A percentile compares a stretch with the other conserved stretches of the same genome.
Conservation (phyloP, 192 early-diverging fungal genomes). For the Podila verticillata region DNA sequence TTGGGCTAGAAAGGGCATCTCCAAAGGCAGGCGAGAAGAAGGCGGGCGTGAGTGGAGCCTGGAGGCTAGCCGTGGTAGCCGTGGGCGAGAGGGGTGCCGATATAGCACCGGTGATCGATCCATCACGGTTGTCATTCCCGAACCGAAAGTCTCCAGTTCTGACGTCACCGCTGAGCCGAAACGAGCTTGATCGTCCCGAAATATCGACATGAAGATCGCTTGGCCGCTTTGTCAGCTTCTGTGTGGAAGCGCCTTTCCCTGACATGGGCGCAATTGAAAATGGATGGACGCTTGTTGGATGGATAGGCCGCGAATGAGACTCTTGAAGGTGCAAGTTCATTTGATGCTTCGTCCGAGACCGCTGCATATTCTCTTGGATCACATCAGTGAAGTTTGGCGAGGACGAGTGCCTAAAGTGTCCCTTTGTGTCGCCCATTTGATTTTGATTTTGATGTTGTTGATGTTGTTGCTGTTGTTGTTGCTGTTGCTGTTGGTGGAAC, state of each 20-base stretch:
- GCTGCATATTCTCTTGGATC: constrained; percentile 22
- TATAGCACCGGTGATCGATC: not conserved
- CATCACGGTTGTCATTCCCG: constrained; percentile 26
- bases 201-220: constrained; percentile 48
- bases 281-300: constrained; percentile 23
- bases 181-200: constrained; percentile 42
- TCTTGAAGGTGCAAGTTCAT: constrained; percentile 4
- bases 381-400: constrained; percentile 42
- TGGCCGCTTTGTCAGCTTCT: constrained; percentile 39
- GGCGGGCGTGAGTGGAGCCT: constrained; percentile 67
- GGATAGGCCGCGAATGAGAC: constrained; percentile 1
- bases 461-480: constrained; percentile 6
- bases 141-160: constrained; percentile 45
- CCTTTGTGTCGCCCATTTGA: constrained; percentile 29
- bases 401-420: constrained; percentile 29
- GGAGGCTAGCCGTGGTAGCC: constrained; percentile 2
- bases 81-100: constrained; percentile 40
- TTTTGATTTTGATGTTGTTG: constrained; percentile 19
- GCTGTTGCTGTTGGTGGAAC: constrained; percentile 18
- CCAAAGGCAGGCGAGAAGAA: constrained; percentile 80
- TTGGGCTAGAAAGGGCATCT: constrained; percentile 60
- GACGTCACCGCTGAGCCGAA: constrained; percentile 38
- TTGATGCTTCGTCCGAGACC: constrained; percentile 19
- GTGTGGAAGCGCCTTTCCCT: constrained; percentile 16
- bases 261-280: constrained; percentile 27